A percentile compares a stretch with the other conserved stretches of the same genome.
These are phyloP conservation scores for Diplodia intermedia DNA, from an alignment of 2,329 filamentous ascomycete genomes.

Conservation along the genomic window DNA sequence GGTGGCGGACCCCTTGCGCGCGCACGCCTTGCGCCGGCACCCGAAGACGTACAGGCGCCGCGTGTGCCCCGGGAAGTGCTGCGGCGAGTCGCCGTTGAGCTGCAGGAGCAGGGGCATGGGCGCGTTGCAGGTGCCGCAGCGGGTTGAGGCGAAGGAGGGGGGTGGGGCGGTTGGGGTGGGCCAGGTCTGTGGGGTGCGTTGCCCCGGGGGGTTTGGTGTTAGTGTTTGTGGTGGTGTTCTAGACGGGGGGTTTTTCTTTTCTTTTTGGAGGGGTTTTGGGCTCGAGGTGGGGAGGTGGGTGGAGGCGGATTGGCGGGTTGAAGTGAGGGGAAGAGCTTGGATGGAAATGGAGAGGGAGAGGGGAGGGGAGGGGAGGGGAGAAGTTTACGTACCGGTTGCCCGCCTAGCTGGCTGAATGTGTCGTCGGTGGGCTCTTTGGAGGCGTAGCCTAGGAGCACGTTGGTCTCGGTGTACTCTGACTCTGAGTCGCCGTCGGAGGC, in stretches of 20 bases:
- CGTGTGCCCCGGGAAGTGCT: constrained; percentile 85
- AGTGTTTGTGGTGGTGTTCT: no score
- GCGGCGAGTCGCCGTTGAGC: constrained; percentile 87
- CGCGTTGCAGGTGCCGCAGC: constrained; percentile 86
- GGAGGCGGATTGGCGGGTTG: no score
- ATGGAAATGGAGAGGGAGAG: no score
- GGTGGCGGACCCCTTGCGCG: constrained; percentile 79
- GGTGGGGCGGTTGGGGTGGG: constrained; percentile 69
- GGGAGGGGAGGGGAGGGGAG: background rate
- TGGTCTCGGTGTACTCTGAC: constrained; percentile 74
- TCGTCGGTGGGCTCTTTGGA: constrained; percentile 81
- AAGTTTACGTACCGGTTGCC: constrained; percentile 73
- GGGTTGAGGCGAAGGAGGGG: constrained; percentile 77
- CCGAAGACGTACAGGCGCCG: constrained; percentile 85
- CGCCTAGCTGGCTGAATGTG: constrained; percentile 85
- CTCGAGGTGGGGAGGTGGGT: no score
- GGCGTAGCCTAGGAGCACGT: constrained; percentile 88
- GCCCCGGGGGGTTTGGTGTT: background rate
- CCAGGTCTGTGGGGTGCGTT: constrained; percentile 68
- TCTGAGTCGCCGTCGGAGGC: constrained; percentile 71
- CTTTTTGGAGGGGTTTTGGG: background rate
- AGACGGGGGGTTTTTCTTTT: background rate
- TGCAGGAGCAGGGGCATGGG: constrained; percentile 86
- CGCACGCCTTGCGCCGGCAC: constrained; percentile 79
- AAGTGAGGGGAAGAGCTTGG: no score